phyloP scores from a whole-genome alignment of 768 basidiomycete species.

The Pleurotus cornucopiae region DNA sequence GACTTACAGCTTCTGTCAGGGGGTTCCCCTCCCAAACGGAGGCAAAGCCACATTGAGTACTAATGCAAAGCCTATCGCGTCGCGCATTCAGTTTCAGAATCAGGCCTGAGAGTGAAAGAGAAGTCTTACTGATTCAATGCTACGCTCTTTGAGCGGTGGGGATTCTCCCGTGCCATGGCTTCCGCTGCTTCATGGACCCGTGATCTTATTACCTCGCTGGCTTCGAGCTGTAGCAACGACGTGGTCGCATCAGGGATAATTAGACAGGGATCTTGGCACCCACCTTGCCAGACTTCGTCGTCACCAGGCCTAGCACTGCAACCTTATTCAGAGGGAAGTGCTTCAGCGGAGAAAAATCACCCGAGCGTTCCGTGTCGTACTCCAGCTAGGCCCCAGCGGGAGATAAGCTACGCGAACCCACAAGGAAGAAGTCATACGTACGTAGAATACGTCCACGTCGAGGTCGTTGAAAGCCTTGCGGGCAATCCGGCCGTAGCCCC shows the following conservation, averaged over 20 bases:
- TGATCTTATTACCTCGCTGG: slow-evolving; percentile 40
- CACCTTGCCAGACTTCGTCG: slow-evolving; percentile 44
- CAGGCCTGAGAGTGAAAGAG: slow-evolving; percentile 1
- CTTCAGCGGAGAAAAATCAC: slow-evolving; percentile 54
- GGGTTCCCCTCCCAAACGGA: slow-evolving; percentile 56
- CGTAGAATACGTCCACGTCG: slow-evolving; percentile 54
- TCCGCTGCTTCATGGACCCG: slow-evolving; percentile 53
- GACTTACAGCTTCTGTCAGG: slow-evolving; percentile 40
- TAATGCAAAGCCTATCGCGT: slow-evolving; percentile 43
- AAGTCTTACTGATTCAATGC: slow-evolving; percentile 48
- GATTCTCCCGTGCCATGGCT: slow-evolving; percentile 38
- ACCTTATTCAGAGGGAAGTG: slow-evolving; percentile 44
- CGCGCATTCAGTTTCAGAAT: slow-evolving; percentile 2
- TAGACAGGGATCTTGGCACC: not conserved
- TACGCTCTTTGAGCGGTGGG: slow-evolving; percentile 38
- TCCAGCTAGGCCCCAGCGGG: slow-evolving; percentile 37
- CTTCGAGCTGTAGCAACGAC: slow-evolving; percentile 38
- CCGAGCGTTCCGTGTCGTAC: slow-evolving; percentile 62
- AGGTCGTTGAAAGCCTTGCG: slow-evolving; percentile 53
- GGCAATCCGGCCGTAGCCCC: slow-evolving; percentile 54
- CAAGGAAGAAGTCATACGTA: slow-evolving; percentile 16
- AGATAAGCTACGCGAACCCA: slow-evolving; percentile 12
- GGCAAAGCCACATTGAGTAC: slow-evolving; percentile 64
- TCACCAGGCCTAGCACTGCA: slow-evolving; percentile 45
- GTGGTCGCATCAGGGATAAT: not conserved